Conservation (phyloP, 306 rosid species). For the Vigna trinervia region DNA sequence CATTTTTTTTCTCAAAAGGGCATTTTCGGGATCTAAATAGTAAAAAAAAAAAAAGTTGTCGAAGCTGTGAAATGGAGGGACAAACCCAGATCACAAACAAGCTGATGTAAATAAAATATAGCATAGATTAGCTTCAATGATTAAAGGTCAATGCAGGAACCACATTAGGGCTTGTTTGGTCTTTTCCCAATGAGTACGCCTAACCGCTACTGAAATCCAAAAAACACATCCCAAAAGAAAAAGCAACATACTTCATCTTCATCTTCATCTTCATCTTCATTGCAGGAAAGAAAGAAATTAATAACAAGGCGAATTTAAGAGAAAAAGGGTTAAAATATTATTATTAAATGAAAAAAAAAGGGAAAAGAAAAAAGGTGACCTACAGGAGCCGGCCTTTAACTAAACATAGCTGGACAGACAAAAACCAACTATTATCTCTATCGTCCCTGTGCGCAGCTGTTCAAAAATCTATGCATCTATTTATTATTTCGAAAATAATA, state of each 20-base stretch:
- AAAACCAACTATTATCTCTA: conserved; percentile 74
- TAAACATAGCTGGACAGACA: conserved; percentile 95
- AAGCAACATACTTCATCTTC: conserved; percentile 45
- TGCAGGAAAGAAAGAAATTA: conserved; percentile 12
- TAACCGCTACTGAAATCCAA: conserved; percentile 64
- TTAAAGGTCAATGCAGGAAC: conserved; percentile 76
- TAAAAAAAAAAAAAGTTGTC: conserved; percentile 2
- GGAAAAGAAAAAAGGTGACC: conserved; percentile 56
- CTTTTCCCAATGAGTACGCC: conserved; percentile 47
- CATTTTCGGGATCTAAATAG: conserved; percentile 23
- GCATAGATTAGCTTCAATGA: conserved; percentile 75
- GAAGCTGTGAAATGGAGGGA: conserved; percentile 42
- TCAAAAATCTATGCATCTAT: conserved; percentile 56
- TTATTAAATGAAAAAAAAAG: not conserved
- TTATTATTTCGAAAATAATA: conserved; percentile 19
- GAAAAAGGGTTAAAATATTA: not conserved
- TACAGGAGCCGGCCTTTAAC: conserved; percentile 81
- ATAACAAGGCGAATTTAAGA: not conserved
- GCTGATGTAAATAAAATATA: conserved; percentile 56
- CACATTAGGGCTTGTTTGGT: conserved; percentile 64
- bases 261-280: conserved; percentile 41
- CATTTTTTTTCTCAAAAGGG: conserved; percentile 45
- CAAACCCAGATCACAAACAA: conserved; percentile 63
- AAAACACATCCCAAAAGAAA: conserved; percentile 47
- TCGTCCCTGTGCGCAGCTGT: conserved; percentile 72